These are phyloP conservation scores for Tricholoma terreum DNA, from an alignment of 768 basidiomycete genomes.

Conservation along the genomic window DNA sequence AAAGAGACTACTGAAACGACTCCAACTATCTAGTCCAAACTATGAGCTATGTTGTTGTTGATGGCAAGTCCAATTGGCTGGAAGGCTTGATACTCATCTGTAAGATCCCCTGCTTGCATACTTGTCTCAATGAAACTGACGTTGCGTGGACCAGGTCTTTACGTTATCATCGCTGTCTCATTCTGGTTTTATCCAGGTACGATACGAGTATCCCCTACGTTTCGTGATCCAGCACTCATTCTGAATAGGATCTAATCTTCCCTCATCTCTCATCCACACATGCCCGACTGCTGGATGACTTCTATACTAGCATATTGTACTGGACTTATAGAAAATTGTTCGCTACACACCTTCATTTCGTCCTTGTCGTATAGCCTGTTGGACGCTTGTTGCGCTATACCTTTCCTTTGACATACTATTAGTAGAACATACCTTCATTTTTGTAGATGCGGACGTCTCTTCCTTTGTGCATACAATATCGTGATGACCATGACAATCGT, in stretches of 20 bases:
- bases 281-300: neutral
- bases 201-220: constrained; percentile 13
- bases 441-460: no score
- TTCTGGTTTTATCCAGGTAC: constrained; percentile 69
- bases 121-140: neutral
- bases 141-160: constrained; percentile 45
- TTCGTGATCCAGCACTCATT: neutral
- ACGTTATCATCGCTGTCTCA: constrained; percentile 66
- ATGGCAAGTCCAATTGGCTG: constrained; percentile 83
- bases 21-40: constrained; percentile 57
- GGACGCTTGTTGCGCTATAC: no score
- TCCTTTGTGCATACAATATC: no score
- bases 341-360: no score
- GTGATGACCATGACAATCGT: no score
- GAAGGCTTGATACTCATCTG: constrained; percentile 49
- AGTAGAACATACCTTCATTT: no score
- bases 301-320: no score
- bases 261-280: neutral
- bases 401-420: no score
- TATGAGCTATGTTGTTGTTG: constrained; percentile 77
- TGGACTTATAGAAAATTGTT: no score
- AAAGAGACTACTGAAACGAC: neutral
- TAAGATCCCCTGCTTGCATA: constrained; percentile 4
- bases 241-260: constrained; percentile 15
- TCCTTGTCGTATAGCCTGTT: no score